Base-by-base conservation (phyloP, 768 basidiomycete genomes). In the Suillus plorans region DNA sequence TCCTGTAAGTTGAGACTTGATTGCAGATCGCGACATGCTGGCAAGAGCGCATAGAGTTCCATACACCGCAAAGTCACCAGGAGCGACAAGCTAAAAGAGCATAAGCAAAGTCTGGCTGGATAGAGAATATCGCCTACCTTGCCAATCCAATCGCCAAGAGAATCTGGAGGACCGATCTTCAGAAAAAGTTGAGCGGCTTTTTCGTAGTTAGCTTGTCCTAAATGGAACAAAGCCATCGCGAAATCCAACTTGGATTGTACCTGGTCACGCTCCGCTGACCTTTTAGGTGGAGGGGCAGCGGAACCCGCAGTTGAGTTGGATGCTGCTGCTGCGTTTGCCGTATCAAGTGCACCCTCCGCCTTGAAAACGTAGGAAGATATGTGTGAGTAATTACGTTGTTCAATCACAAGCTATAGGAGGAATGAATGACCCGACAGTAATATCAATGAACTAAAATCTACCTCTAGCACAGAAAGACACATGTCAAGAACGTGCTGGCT, bases 281-380 rank as follows among this genome's bases (percentile, higher is more conserved):
- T 85, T 69, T 80, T 82, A 55, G 73, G 77, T 37, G 77, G 71
- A 12, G 74, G 71, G 2, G 70, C 60, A 5, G 69, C 45, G 16
- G 71, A 60, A 25, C 72, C 74, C 34, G 68, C 66, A 20, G 76
- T 67, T 12, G 75, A 68, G 16, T 80, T 73, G 2, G 78, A 76
- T 1, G 75, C 68, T 7, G 79, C 69, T 9, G 84, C 76, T 13
- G 77, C 70, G 1, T 79, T 68, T 1, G 84, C 76, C 3, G 87
- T 86, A 47, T 97, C 95, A 31, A 97, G 81, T 0, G 94, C 91
- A 0, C 93, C 89, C 66, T 97, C 95, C n/a, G 95, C 94, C 77
- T 97, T 97, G 85, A 90, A 94, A 36, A 97, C 88, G 73, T 97
- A 96, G n/a, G 92, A 95, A 9, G 90, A 84, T 42, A 97, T 84